These are phyloP conservation scores for Neurospora sp. DNA, from an alignment of 495 filamentous ascomycete species.

Conservation along the genomic window DNA sequence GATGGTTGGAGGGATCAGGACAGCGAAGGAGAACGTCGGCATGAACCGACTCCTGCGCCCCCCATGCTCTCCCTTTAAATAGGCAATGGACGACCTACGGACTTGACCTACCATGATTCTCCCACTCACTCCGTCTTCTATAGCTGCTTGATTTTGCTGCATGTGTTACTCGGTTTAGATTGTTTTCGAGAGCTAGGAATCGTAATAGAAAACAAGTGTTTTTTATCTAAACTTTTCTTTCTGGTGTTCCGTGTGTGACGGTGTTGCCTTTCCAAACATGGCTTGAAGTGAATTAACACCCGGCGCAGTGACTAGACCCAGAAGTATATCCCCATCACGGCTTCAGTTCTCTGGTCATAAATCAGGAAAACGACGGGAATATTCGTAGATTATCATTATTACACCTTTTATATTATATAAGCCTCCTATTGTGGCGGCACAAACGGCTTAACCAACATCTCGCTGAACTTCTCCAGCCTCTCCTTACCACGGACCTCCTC, in stretches of 20 bases:
- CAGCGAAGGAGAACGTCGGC: not conserved
- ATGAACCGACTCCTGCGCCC: not conserved
- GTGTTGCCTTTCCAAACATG: not conserved
- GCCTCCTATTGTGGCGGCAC: conserved; percentile 51
- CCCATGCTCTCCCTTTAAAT: not conserved
- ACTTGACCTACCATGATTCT: not conserved
- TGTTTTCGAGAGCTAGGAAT: not conserved
- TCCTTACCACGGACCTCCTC: conserved; percentile 96
- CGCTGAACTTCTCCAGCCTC: conserved; percentile 81
- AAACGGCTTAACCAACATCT: conserved; percentile 85
- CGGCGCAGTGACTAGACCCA: not conserved
- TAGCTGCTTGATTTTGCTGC: not conserved
- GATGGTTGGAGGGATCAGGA: not conserved
- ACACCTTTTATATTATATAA: not conserved
- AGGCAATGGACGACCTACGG: not conserved
- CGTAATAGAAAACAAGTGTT: not conserved
- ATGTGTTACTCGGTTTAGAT: not conserved
- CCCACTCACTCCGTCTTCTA: not conserved
- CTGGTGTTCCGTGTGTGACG: not conserved
- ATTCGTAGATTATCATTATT: not conserved
- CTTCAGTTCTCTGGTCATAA: not conserved
- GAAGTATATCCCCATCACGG: not conserved
- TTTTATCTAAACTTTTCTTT: not conserved
- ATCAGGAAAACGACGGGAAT: not conserved
- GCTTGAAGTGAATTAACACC: not conserved